Evolutionary conservation across 257 asterid genomes (phyloP).

Genomic region (Nicotiana paniculata): DNA sequence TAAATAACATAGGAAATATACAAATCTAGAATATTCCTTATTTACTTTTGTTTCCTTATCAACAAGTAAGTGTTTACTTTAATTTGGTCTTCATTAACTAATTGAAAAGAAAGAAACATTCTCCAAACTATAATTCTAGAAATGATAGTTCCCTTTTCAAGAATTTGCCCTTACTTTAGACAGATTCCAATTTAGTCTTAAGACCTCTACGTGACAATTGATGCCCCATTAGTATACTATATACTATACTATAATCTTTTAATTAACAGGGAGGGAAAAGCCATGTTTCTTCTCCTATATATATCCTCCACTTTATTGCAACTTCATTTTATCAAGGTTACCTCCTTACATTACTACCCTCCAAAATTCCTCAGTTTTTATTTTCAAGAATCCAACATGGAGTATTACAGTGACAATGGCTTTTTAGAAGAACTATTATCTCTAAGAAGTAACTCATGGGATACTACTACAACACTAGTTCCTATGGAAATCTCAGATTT

Average conservation of each 20-base stretch:
- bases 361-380: not conserved
- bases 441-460: conserved; percentile 28
- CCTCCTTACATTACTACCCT: not conserved
- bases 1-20: no score
- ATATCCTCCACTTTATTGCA: conserved; percentile 13
- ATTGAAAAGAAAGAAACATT: not conserved
- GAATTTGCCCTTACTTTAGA: not conserved
- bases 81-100: not conserved
- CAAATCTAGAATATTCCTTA: no score
- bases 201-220: not conserved
- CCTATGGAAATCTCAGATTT: conserved; percentile 22
- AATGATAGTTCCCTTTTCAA: not conserved
- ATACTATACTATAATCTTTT: not conserved
- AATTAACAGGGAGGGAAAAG: not conserved
- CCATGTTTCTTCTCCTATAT: conserved; percentile 1
- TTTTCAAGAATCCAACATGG: conserved; percentile 31
- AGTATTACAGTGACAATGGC: conserved; percentile 30
- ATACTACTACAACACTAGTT: not conserved
- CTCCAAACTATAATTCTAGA: not conserved
- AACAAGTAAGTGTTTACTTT: no score
- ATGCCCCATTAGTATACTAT: not conserved
- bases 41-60: no score
- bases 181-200: conserved; percentile 16
- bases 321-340: conserved; percentile 21
- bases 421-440: conserved; percentile 46